Evolutionary conservation across 192 early-diverging fungal genomes (phyloP).

Genomic region (Oehlia diaphana): DNA sequence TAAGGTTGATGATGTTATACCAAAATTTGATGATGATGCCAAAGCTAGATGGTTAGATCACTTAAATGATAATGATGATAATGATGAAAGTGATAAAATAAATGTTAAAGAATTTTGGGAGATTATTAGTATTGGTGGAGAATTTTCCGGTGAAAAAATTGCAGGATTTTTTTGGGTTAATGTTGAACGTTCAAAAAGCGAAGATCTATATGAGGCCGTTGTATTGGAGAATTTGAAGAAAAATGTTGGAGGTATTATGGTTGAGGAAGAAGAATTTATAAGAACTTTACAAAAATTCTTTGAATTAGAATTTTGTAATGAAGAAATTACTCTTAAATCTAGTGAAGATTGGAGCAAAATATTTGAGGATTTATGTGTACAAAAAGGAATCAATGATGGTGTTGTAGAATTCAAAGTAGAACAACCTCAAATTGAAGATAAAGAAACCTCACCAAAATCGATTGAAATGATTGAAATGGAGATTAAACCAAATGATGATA

Average conservation of each 20-base stretch:
- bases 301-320: not conserved
- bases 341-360: not conserved
- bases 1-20: conserved; percentile 42
- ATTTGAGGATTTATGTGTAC: not conserved
- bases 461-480: no score
- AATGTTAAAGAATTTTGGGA: conserved; percentile 65
- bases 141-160: conserved; percentile 70
- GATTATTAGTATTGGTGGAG: conserved; percentile 68
- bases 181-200: not conserved
- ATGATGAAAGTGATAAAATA: conserved; percentile 34
- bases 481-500: no score
- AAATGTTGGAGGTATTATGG: conserved; percentile 2
- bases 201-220: conserved; percentile 6
- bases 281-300: not conserved
- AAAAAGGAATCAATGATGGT: not conserved
- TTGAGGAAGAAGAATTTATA: not conserved
- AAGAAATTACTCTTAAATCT: not conserved
- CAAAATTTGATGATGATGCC: conserved; percentile 56
- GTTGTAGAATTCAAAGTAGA: not conserved
- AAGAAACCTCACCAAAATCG: not conserved
- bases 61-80: conserved; percentile 35
- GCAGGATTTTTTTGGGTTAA: conserved; percentile 64
- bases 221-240: conserved; percentile 13
- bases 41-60: conserved; percentile 47
- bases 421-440: not conserved